Evolutionary conservation across 345 rosid species (phyloP).

Genomic region (Eucalyptus lansdowneana): DNA sequence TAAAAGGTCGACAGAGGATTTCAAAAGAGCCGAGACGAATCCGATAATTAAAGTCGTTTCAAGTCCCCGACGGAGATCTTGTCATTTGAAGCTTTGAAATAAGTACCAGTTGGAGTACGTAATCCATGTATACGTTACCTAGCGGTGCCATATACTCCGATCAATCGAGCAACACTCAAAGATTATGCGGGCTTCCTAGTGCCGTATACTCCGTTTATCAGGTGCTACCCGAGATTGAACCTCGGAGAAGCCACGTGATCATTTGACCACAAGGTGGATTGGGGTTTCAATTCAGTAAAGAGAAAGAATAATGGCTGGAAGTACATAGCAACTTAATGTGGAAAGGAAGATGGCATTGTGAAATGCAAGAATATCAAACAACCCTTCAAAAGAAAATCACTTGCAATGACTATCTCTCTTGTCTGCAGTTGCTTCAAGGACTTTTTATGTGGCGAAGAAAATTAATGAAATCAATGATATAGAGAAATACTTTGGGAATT

Average conservation of each 20-base stretch:
- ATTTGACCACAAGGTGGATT: not conserved
- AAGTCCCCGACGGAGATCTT: not conserved
- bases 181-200: not conserved
- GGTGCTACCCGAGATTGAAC: not conserved
- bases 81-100: not conserved
- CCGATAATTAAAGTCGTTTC: not conserved
- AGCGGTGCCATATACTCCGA: not conserved
- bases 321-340: not conserved
- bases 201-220: not conserved
- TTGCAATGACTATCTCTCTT: not conserved
- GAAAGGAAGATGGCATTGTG: not conserved
- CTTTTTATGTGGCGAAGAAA: not conserved
- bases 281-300: not conserved
- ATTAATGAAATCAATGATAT: not conserved
- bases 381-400: not conserved
- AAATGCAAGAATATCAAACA: not conserved
- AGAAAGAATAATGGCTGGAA: not conserved
- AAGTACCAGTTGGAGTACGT: not conserved
- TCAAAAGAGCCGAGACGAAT: not conserved
- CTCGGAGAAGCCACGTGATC: not conserved
- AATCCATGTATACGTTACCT: not conserved
- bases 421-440: not conserved
- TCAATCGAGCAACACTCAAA: not conserved
- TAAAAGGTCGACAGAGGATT: rapidly evolving
- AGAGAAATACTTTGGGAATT: not conserved